Conservation (phyloP, 2,329 filamentous ascomycete genomes). For the Fusarium floridanum region DNA sequence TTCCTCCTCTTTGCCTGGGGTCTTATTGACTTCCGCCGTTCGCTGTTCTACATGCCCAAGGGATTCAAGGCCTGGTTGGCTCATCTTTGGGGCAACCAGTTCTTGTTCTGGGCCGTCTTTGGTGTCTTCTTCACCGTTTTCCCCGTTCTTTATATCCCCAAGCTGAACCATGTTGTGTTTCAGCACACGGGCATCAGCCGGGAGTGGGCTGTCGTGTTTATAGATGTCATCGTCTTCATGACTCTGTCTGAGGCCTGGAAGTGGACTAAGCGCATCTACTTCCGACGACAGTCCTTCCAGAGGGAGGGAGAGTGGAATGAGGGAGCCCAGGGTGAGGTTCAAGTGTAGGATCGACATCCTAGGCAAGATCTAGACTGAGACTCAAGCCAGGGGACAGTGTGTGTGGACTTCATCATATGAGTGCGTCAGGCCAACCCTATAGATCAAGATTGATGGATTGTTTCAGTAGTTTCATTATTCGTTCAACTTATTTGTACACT, state of each 20-base stretch:
- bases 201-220: conserved; percentile 78
- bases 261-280: conserved; percentile 71
- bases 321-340: not conserved
- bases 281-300: conserved; percentile 50
- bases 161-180: conserved; percentile 75
- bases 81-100: conserved; percentile 68
- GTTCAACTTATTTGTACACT: not conserved
- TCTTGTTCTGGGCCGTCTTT: conserved; percentile 63
- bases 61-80: conserved; percentile 66
- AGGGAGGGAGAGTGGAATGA: conserved; percentile 6
- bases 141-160: conserved; percentile 75
- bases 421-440: not conserved
- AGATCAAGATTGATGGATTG: not conserved
- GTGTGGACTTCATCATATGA: not conserved
- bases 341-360: conserved; percentile 1
- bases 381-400: not conserved
- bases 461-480: conserved; percentile 2
- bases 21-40: conserved; percentile 73
- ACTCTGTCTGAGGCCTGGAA: conserved; percentile 75
- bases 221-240: conserved; percentile 72
- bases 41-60: conserved; percentile 71
- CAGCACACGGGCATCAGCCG: conserved; percentile 74
- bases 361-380: not conserved
- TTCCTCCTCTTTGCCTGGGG: conserved; percentile 80
- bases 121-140: conserved; percentile 69